A percentile compares a stretch with the other conserved stretches of the same genome.
Conservation (phyloP, 345 rosid genomes). For the Brassica nigra region DNA sequence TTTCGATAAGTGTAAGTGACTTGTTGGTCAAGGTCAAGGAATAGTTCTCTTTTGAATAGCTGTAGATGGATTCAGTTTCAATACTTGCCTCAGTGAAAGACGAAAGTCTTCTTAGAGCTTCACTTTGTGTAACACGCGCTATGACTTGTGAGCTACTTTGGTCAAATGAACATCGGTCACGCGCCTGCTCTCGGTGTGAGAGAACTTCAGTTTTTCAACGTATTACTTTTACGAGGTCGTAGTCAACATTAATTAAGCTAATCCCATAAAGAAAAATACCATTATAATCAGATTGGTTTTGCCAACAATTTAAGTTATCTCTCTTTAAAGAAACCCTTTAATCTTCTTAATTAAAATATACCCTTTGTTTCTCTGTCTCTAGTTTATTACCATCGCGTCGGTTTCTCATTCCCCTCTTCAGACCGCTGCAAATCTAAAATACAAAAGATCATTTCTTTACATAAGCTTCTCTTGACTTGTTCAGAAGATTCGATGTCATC, state of each 20-base stretch:
- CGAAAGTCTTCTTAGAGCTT: background rate
- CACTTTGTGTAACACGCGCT: slow-evolving; percentile 9
- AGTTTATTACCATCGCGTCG: background rate
- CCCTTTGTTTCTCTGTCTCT: slow-evolving; percentile 6
- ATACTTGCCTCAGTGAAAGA: background rate
- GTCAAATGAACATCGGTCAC: slow-evolving; percentile 24
- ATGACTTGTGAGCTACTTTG: background rate
- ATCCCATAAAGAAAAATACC: background rate
- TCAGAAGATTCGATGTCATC: background rate
- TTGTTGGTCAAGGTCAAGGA: background rate
- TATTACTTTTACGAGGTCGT: background rate
- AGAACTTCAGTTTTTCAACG: slow-evolving; percentile 10
- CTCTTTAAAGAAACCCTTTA: slow-evolving; percentile 8
- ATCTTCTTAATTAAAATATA: background rate
- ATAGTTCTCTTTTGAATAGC: background rate
- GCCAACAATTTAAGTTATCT: slow-evolving; percentile 34
- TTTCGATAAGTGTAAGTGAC: background rate
- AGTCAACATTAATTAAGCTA: slow-evolving; percentile 9
- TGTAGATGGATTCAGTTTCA: background rate
- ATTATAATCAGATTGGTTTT: slow-evolving; percentile 20
- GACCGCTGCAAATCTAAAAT: slow-evolving; percentile 21
- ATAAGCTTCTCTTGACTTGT: background rate
- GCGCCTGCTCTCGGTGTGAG: slow-evolving; percentile 15
- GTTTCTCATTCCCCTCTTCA: slow-evolving; percentile 23
- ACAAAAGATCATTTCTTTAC: background rate